Evolutionary conservation across 2,329 filamentous ascomycete species (phyloP).

Genomic region (Lasiodiplodia sp.): DNA sequence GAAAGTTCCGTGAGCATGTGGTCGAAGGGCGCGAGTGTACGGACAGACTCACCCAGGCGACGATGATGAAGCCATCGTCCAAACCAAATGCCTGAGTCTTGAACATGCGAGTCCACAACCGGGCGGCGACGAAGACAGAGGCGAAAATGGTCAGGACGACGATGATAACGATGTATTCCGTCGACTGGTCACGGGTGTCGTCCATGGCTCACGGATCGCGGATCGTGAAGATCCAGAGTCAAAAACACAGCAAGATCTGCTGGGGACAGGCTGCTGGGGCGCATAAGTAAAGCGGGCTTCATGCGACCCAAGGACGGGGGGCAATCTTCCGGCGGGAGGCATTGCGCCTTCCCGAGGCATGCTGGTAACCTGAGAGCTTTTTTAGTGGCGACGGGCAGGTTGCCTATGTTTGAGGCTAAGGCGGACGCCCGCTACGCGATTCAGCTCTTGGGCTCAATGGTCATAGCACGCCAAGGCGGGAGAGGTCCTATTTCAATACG

Average conservation of each 20-base stretch:
- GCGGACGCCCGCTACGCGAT: conserved; percentile 15
- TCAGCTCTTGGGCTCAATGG: background rate
- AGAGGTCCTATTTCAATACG: background rate
- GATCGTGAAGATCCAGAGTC: conserved; percentile 11
- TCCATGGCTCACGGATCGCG: conserved; percentile 19
- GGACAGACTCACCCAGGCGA: conserved; percentile 3
- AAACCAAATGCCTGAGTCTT: conserved; percentile 13
- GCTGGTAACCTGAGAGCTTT: conserved; percentile 1
- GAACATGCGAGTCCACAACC: conserved; percentile 13
- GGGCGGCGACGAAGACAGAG: conserved; percentile 9
- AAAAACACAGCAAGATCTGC: background rate
- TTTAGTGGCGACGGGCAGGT: background rate
- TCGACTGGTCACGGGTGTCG: background rate
- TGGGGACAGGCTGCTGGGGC: background rate
- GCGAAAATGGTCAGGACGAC: conserved; percentile 8
- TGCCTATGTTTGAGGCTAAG: conserved; percentile 16
- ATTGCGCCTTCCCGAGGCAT: background rate
- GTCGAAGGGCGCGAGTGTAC: too few species aligned
- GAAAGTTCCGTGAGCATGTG: background rate
- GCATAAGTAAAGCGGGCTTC: conserved; percentile 18
- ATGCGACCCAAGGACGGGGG: background rate
- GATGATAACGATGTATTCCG: background rate
- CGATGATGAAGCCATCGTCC: conserved; percentile 23
- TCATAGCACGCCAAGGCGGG: conserved; percentile 3
- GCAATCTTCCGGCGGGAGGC: background rate